Base-by-base conservation (phyloP, 176 grass and related monocot genomes). In the Carex pumila region DNA sequence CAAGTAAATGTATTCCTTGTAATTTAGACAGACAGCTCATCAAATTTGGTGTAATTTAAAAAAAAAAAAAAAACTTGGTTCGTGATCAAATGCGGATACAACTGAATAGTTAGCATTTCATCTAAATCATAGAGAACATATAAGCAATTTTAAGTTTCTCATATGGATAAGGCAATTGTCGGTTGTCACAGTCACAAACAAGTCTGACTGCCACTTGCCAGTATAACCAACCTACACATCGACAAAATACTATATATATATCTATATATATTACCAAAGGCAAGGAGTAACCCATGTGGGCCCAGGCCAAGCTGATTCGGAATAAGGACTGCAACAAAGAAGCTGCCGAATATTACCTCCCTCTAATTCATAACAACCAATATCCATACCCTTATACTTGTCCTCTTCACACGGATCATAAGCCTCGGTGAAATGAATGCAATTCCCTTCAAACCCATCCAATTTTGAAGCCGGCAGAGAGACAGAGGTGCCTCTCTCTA, bases 401-500 rank as follows among this genome's bases (percentile, higher is more conserved):
- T 65, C 80, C 59, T 81, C 78, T 81, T 81, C 45, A 11, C 41
- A 70, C 21, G 49, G 61, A 56, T 80, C 84, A 57, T 68, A 86
- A n/a, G 56, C 78, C 8, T 82, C 63, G 2, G 45, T 61, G 36
- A 87, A 87, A 56, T 81, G 81, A 60, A 87, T 71, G 64, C 49
- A 87, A 6, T 81, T 73, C 78, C 32, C 9, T 60, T 81, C 43
- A 70, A 61, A 87, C 31, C 78, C 63, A 34, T 61, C 77, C 43
- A 87, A 87, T 32, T 78, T 78, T 18, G 52, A 66, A 39, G 76
- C 63, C 17, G 63, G 77, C 31, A 87, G 39, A 31, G 63, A 56
- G 7, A 81, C 14, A 3, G 85, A 87, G 47, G 76, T 81, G 25
- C 85, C 85, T 61, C 77, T 57, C 50, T 81, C 85, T 52, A 87